Evolutionary conservation across 2,329 filamentous ascomycete genomes (phyloP).

Genomic region (Ophiostoma ips): DNA sequence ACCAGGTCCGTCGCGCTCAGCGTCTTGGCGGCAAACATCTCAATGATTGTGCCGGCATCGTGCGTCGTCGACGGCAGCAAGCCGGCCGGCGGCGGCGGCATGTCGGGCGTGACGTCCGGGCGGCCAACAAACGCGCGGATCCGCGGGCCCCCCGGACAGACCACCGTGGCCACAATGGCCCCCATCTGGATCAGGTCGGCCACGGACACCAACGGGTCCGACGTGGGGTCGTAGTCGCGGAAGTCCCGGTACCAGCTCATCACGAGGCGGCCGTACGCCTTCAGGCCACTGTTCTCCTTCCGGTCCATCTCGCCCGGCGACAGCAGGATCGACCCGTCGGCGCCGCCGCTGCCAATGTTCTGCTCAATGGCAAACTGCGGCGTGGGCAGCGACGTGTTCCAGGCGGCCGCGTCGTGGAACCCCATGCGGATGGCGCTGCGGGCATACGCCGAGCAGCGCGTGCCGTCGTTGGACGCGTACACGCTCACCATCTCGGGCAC

Average conservation of each 20-base stretch:
- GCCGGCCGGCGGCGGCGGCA: constrained; percentile 25
- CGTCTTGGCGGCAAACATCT: constrained; percentile 35
- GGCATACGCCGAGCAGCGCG: constrained; percentile 18
- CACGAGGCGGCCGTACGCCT: constrained; percentile 25
- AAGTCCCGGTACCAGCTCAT: constrained; percentile 23
- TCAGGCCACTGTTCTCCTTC: constrained; percentile 32
- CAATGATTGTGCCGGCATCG: constrained; percentile 27
- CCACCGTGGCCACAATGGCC: constrained; percentile 31
- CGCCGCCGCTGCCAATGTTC: constrained; percentile 19
- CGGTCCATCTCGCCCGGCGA: constrained; percentile 25
- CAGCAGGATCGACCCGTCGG: constrained; percentile 31
- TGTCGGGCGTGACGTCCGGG: constrained; percentile 23
- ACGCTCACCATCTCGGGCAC: constrained; percentile 21
- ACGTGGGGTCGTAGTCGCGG: constrained; percentile 17
- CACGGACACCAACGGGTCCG: constrained; percentile 24
- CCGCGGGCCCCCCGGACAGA: constrained; percentile 37
- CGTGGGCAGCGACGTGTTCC: constrained; percentile 18
- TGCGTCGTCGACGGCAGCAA: constrained; percentile 30
- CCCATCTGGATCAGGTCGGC: constrained; percentile 42
- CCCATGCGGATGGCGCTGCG: constrained; percentile 31
- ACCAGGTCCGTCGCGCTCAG: constrained; percentile 34
- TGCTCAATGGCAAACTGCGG: not conserved
- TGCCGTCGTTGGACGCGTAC: constrained; percentile 18
- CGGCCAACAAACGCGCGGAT: constrained; percentile 36
- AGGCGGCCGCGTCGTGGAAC: constrained; percentile 33